phyloP scores from a whole-genome alignment of 2,329 filamentous ascomycete species.

The Fusarium sublunatum region DNA sequence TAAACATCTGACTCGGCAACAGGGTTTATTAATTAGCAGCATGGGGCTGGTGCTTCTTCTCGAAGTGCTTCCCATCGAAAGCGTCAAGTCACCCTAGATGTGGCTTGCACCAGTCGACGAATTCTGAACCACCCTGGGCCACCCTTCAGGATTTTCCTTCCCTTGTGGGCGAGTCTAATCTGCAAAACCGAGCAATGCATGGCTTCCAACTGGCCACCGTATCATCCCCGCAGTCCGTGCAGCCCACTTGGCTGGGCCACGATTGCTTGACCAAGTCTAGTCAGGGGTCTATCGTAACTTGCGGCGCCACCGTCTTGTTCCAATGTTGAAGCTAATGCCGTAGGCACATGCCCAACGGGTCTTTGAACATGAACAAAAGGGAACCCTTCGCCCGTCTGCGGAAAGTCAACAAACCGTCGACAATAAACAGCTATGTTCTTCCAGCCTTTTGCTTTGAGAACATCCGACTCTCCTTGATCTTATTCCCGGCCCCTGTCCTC shows the following conservation, averaged over 20 bases:
- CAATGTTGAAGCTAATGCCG: conserved; percentile 34
- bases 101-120: conserved; percentile 39
- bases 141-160: conserved; percentile 39
- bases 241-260: conserved; percentile 39
- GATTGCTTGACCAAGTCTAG: conserved; percentile 45
- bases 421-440: conserved; percentile 10
- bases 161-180: conserved; percentile 40
- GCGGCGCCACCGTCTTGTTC: conserved; percentile 33
- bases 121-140: conserved; percentile 22
- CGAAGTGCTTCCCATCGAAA: conserved; percentile 36
- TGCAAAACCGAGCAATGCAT: conserved; percentile 17
- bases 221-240: conserved; percentile 38
- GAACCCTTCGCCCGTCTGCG: conserved; percentile 19
- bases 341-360: conserved; percentile 37
- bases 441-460: conserved; percentile 9
- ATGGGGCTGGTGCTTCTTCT: conserved; percentile 34
- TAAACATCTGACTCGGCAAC: conserved; percentile 43
- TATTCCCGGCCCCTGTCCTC: conserved; percentile 3
- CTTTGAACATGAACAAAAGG: conserved; percentile 33
- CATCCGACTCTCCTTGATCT: not conserved
- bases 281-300: conserved; percentile 44
- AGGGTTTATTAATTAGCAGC: conserved; percentile 44
- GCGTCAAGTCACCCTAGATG: conserved; percentile 37
- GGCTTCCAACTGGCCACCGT: conserved; percentile 44
- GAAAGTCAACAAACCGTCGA: conserved; percentile 32